Evolutionary conservation across 306 rosid genomes (phyloP).

Genomic region (Ammopiptanthus mongolicus): DNA sequence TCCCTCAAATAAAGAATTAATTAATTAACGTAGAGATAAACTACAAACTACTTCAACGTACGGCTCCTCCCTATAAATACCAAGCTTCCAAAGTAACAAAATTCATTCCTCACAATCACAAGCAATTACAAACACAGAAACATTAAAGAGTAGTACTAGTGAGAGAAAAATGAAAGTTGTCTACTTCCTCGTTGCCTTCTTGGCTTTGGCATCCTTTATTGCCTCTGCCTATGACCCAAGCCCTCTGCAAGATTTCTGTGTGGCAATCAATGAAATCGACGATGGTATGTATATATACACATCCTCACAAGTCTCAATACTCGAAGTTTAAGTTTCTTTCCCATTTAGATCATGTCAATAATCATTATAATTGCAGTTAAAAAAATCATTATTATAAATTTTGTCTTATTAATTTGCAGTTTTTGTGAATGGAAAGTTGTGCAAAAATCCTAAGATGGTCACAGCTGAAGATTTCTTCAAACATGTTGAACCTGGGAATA

Average conservation of each 20-base stretch:
- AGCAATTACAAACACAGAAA: background rate
- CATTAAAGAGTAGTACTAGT: background rate
- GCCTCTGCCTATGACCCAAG: background rate
- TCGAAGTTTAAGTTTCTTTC: no score
- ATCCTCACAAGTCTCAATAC: no score
- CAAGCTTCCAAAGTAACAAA: no score
- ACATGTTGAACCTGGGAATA: background rate
- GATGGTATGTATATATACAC: background rate
- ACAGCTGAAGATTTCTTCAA: background rate
- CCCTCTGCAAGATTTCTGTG: background rate
- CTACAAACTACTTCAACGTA: background rate
- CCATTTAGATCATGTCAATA: no score
- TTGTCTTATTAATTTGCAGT: background rate
- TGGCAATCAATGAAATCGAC: background rate
- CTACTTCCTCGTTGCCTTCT: background rate
- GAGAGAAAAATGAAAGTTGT: background rate
- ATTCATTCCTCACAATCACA: background rate
- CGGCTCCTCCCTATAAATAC: background rate
- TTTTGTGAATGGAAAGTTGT: background rate
- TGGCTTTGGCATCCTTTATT: background rate
- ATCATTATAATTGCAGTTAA: no score
- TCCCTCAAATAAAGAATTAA: no score
- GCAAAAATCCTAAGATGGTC: background rate
- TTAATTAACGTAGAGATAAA: no score
- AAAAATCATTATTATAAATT: no score